Conservation (phyloP, 1,284 basidiomycete species). For the Cerrena zonata region DNA sequence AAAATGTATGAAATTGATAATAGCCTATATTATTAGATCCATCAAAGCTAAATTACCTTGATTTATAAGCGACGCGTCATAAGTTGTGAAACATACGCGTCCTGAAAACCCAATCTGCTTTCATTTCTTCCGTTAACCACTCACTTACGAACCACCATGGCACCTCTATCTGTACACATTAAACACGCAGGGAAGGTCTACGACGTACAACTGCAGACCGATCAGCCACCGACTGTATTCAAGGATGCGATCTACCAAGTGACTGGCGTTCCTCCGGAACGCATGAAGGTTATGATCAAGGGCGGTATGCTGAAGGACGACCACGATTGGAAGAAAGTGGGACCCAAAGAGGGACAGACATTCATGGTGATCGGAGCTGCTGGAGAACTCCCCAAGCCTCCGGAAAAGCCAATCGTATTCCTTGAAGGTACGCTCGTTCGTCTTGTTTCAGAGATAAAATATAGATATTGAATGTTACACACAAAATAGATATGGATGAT, state of each 20-base stretch:
- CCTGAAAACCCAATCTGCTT: too few relatives aligned
- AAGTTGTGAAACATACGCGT: too few relatives aligned
- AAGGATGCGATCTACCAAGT: slow-evolving; percentile 77
- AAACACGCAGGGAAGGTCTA: slow-evolving; percentile 87
- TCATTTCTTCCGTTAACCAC: too few relatives aligned
- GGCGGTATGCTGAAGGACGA: slow-evolving; percentile 92
- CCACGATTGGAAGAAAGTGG: slow-evolving; percentile 77
- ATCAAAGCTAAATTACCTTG: too few relatives aligned
- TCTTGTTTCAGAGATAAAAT: not conserved
- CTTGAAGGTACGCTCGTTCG: slow-evolving; percentile 52
- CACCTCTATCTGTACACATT: slow-evolving; percentile 68
- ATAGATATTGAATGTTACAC: slow-evolving; percentile 1
- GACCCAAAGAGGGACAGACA: slow-evolving; percentile 70
- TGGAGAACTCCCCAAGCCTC: slow-evolving; percentile 85
- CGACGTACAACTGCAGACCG: slow-evolving; percentile 61
- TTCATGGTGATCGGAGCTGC: slow-evolving; percentile 91
- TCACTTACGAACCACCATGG: too few relatives aligned
- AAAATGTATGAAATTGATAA: too few relatives aligned
- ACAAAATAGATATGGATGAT: slow-evolving; percentile 77
- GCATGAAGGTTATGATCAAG: slow-evolving; percentile 97
- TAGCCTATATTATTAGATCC: too few relatives aligned
- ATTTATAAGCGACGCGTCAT: too few relatives aligned
- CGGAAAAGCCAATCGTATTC: slow-evolving; percentile 74
- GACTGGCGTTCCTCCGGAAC: slow-evolving; percentile 83
- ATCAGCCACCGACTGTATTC: slow-evolving; percentile 67